Evolutionary conservation across 495 filamentous ascomycete genomes (phyloP).

Genomic region (Amniculicola lignicola): DNA sequence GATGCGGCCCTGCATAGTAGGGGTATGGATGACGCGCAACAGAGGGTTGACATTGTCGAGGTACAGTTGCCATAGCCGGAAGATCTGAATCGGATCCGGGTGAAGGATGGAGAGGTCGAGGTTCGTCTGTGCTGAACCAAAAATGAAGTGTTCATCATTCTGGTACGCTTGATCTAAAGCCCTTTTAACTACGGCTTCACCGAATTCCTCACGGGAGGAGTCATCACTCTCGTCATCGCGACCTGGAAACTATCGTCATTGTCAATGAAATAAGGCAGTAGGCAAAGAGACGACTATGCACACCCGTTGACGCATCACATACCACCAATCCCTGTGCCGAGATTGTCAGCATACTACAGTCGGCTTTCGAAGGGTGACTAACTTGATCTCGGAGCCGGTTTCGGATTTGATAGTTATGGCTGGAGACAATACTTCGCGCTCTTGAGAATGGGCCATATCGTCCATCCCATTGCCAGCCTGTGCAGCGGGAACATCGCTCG

Average conservation of each 20-base stretch:
- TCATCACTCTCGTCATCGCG: slow-evolving; percentile 36
- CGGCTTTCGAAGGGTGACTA: too few species aligned
- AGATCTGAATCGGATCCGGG: slow-evolving; percentile 45
- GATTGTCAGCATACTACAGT: not conserved
- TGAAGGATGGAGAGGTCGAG: slow-evolving; percentile 51
- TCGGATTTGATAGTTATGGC: too few species aligned
- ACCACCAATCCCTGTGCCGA: slow-evolving; percentile 42
- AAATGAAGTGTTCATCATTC: slow-evolving; percentile 48
- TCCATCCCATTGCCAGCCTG: not conserved
- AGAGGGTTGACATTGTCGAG: slow-evolving; percentile 39
- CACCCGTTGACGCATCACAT: slow-evolving; percentile 51
- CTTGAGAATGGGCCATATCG: not conserved
- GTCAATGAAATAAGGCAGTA: slow-evolving; percentile 21
- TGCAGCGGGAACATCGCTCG: slow-evolving; percentile 25
- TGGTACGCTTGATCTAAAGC: slow-evolving; percentile 46
- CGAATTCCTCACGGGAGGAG: slow-evolving; percentile 40
- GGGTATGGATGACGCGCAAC: slow-evolving; percentile 33
- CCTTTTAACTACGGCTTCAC: slow-evolving; percentile 42
- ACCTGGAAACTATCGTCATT: slow-evolving; percentile 13
- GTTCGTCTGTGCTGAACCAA: slow-evolving; percentile 44
- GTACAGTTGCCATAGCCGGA: slow-evolving; percentile 40
- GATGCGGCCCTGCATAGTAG: slow-evolving; percentile 39
- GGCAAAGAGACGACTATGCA: slow-evolving; percentile 10
- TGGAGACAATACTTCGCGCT: too few species aligned
- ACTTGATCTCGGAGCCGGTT: too few species aligned